phyloP scores from a whole-genome alignment of 148 eudicot species.

The Vaccinium myrtillus region DNA sequence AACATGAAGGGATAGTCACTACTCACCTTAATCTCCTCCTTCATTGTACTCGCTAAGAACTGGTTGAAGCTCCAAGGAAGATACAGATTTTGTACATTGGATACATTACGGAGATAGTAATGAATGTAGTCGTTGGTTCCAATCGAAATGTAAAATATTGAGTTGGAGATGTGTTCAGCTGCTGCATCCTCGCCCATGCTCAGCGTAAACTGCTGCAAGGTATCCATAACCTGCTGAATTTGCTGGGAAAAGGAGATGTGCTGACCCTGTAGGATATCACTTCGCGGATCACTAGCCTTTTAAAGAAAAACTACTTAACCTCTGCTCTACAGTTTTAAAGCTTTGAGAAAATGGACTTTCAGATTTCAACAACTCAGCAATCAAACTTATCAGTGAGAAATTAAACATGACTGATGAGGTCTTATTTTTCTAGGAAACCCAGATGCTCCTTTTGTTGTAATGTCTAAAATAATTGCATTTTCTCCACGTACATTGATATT shows the following conservation, averaged over 20 bases:
- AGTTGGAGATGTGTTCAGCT: constrained; percentile 50
- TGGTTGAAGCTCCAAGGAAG: constrained; percentile 80
- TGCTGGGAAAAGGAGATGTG: constrained; percentile 85
- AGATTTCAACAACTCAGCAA: background rate
- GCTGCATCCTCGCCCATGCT: constrained; percentile 76
- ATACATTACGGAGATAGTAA: constrained; percentile 79
- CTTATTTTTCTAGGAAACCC: background rate
- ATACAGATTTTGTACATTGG: constrained; percentile 68
- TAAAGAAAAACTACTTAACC: background rate
- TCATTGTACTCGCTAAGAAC: constrained; percentile 59
- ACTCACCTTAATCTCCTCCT: constrained; percentile 70
- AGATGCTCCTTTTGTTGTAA: background rate
- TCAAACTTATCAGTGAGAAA: background rate
- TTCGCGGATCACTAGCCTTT: background rate
- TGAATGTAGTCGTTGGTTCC: constrained; percentile 94
- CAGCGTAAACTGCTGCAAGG: constrained; percentile 64
- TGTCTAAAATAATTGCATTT: background rate
- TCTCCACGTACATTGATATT: background rate
- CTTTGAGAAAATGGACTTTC: background rate
- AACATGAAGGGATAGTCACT: background rate
- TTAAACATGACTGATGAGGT: background rate
- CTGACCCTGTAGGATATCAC: constrained; percentile 58
- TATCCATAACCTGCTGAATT: constrained; percentile 76
- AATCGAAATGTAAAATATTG: constrained; percentile 80
- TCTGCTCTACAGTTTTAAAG: background rate